Evolutionary conservation across 2,329 filamentous ascomycete genomes (phyloP), one percentile per base, ranked within the genome.

Genomic region (Exophiala sideris): DNA sequence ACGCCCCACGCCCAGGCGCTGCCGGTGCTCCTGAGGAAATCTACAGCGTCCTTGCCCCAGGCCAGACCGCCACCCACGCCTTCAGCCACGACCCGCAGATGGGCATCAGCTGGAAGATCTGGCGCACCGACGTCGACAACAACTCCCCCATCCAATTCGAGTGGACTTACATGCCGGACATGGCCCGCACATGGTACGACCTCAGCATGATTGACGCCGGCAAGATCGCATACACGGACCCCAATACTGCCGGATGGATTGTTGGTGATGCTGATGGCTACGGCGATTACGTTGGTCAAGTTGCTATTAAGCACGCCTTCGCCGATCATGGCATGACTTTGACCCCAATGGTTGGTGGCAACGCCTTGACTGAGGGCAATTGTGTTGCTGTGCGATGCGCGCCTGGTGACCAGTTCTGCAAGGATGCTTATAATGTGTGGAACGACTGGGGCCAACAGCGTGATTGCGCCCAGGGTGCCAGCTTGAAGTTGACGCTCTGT

Each of bases 131-230:
- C 29, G 16, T 24, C 9, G 39, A 42, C 20, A 58, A 56, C 48
- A 18, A 39, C 12, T 18, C 45, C 7, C 52, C 52, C 38, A 33
- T 58, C 40, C 53, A 58, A 34, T 45, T 58, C 20, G 56, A 56
- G 39, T 58, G 44, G 10, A 46, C 52, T 4, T 52, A 45, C 48
- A 39, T 38, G 29, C 12, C 38, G 7, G 35, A 45, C 5, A 11
- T 16, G 16, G 21, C 41, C 14, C 42, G 48, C 4, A 56, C 53
- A 14, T 58, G 50, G 48, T 58, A 50, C 38, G 56, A 58, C 38
- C 45, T 58, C 32, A 58, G 53, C 49, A 58, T 58, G 56, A 53
- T 58, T 40, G 42, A 58, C 33, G 56, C 52, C 20, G 53, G 53
- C 20, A 16, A 45, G 10, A 40, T 42, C 33, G 47, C 38, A 9